These are phyloP conservation scores for Cladosporium colombiae DNA, from an alignment of 2,329 filamentous ascomycete genomes.

Conservation along the genomic window DNA sequence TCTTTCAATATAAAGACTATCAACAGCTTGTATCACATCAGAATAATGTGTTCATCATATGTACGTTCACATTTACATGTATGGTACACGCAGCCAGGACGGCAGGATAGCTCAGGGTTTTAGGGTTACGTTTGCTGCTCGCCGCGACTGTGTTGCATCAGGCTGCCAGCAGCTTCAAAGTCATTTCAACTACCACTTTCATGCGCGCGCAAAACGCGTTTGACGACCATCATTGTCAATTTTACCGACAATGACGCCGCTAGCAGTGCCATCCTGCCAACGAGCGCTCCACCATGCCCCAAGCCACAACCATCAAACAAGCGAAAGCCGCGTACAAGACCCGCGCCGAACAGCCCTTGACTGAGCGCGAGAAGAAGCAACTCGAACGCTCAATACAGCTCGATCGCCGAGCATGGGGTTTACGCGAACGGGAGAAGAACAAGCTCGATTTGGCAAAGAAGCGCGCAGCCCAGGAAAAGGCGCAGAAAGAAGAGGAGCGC, in stretches of 20 bases:
- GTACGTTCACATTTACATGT: neutral
- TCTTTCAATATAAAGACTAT: neutral
- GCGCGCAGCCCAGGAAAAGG: constrained; percentile 31
- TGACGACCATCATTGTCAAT: neutral
- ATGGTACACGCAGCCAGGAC: neutral
- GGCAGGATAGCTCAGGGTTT: neutral
- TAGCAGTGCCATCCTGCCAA: neutral
- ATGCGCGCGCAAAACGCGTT: neutral
- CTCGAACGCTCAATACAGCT: constrained; percentile 38
- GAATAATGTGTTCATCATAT: neutral
- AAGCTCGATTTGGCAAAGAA: constrained; percentile 35
- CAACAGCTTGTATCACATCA: neutral
- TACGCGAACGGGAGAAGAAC: constrained; percentile 37
- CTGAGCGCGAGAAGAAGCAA: constrained; percentile 36
- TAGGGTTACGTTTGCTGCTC: neutral
- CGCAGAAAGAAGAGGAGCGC: constrained; percentile 23
- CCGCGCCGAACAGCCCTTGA: constrained; percentile 34
- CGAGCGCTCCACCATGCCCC: constrained; percentile 15
- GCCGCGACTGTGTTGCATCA: neutral
- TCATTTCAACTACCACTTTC: neutral
- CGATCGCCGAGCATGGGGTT: constrained; percentile 37
- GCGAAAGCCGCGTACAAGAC: constrained; percentile 41
- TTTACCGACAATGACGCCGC: constrained; percentile 3
- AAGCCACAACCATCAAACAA: constrained; percentile 38
- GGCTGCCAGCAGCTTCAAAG: neutral